These are phyloP conservation scores for Lactarius sanguifluus DNA, from an alignment of 768 basidiomycete species.

Conservation along the genomic window DNA sequence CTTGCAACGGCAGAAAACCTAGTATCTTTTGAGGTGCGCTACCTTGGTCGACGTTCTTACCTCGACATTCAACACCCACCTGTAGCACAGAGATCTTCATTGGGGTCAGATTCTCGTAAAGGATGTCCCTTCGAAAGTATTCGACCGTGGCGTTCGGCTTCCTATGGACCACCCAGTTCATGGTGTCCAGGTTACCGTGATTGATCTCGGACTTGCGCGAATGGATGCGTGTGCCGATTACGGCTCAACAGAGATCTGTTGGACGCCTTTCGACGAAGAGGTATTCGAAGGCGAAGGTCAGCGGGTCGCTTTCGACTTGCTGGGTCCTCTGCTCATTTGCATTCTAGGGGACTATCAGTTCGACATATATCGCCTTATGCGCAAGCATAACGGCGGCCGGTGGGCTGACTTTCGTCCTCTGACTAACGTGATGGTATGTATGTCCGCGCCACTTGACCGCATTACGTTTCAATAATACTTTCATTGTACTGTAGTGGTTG, in stretches of 20 bases:
- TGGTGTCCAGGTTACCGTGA: slow-evolving; percentile 80
- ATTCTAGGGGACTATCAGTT: slow-evolving; percentile 84
- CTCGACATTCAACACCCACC: slow-evolving; percentile 1
- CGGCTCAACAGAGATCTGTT: slow-evolving; percentile 51
- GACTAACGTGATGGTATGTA: slow-evolving; percentile 83
- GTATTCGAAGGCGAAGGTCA: slow-evolving; percentile 89
- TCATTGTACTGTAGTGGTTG: slow-evolving; percentile 65
- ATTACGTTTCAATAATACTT: not conserved
- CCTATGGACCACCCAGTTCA: slow-evolving; percentile 65
- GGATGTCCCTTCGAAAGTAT: slow-evolving; percentile 38
- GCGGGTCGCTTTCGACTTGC: slow-evolving; percentile 10
- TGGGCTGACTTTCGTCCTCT: slow-evolving; percentile 82
- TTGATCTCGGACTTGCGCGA: slow-evolving; percentile 92
- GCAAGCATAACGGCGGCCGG: slow-evolving; percentile 49
- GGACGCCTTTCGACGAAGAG: slow-evolving; percentile 84
- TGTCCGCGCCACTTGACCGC: slow-evolving; percentile 30
- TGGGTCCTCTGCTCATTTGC: slow-evolving; percentile 1
- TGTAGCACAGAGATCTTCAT: slow-evolving; percentile 96
- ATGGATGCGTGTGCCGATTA: slow-evolving; percentile 60
- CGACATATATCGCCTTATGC: slow-evolving; percentile 92
- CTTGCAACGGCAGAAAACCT: slow-evolving; percentile 78
- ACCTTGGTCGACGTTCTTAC: not conserved
- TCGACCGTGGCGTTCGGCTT: slow-evolving; percentile 34
- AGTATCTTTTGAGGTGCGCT: slow-evolving; percentile 81
- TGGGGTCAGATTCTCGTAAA: slow-evolving; percentile 94